phyloP scores from a whole-genome alignment of 2,329 filamentous ascomycete species.

The Ophiocordyceps camponoti-rufipedis region DNA sequence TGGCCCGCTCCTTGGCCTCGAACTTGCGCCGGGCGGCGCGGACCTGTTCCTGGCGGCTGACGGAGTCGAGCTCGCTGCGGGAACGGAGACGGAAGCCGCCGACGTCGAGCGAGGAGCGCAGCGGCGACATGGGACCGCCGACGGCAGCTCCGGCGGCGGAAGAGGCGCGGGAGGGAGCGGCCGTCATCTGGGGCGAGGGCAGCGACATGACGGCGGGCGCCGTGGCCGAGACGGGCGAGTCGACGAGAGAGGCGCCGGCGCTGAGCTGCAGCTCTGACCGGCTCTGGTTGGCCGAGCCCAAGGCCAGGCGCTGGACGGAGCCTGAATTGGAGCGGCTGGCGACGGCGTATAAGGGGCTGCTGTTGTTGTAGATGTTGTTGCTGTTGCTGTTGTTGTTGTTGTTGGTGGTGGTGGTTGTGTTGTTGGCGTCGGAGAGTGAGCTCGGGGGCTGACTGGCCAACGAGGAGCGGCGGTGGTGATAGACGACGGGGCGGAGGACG shows the following conservation, averaged over 20 bases:
- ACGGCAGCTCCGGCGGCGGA: constrained; percentile 15
- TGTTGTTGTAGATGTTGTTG: too few species aligned
- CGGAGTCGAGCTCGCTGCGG: constrained; percentile 39
- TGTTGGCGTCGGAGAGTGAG: constrained; percentile 15
- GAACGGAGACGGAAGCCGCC: constrained; percentile 39
- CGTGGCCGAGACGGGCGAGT: constrained; percentile 15
- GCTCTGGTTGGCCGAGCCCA: constrained; percentile 20
- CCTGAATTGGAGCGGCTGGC: constrained; percentile 11
- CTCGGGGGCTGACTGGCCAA: constrained; percentile 15
- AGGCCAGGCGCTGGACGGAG: constrained; percentile 17
- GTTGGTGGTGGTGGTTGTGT: constrained; percentile 1
- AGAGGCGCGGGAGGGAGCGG: constrained; percentile 1
- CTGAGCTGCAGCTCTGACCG: constrained; percentile 28
- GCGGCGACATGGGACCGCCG: constrained; percentile 24
- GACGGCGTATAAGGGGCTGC: constrained; percentile 6
- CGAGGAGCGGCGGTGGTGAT: constrained; percentile 11
- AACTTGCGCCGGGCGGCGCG: constrained; percentile 44
- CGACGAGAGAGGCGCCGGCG: constrained; percentile 12
- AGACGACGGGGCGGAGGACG: constrained; percentile 1
- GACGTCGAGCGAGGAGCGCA: constrained; percentile 40
- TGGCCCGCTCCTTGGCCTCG: constrained; percentile 39
- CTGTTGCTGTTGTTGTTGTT: constrained; percentile 6
- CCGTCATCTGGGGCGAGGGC: constrained; percentile 8
- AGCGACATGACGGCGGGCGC: constrained; percentile 6
- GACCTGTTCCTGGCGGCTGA: constrained; percentile 35